phyloP scores from a whole-genome alignment of 148 eudicot species.

The Cornus kousa region DNA sequence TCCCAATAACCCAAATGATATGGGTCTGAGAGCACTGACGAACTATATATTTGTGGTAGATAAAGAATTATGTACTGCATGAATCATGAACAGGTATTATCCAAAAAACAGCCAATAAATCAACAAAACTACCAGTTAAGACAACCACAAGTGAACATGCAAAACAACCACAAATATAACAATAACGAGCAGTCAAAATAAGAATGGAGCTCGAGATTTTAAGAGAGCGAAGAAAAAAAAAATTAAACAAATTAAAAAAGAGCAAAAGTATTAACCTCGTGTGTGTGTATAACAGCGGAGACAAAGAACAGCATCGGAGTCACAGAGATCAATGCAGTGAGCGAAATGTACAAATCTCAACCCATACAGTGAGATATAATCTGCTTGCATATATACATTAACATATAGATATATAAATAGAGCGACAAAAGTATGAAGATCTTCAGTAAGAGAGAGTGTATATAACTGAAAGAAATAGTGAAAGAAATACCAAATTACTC shows the following conservation, averaged over 20 bases:
- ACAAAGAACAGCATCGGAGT: neutral
- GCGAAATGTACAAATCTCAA: neutral
- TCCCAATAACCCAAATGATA: neutral
- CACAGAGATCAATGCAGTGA: neutral
- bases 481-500: neutral
- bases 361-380: neutral
- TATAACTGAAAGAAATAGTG: neutral
- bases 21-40: neutral
- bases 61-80: neutral
- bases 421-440: neutral
- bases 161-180: neutral
- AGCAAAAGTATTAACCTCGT: neutral
- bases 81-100: neutral
- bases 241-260: neutral
- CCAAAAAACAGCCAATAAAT: neutral
- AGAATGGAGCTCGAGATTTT: neutral
- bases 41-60: neutral
- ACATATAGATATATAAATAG: neutral
- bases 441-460: neutral
- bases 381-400: neutral
- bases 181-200: neutral
- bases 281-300: no score
- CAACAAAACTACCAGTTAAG: neutral
- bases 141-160: neutral
- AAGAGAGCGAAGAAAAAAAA: neutral